Percentiles rank a stretch among this genome's conserved stretches.
phyloP scores from a whole-genome alignment of 345 rosid genomes.

The Salix purpurea region DNA sequence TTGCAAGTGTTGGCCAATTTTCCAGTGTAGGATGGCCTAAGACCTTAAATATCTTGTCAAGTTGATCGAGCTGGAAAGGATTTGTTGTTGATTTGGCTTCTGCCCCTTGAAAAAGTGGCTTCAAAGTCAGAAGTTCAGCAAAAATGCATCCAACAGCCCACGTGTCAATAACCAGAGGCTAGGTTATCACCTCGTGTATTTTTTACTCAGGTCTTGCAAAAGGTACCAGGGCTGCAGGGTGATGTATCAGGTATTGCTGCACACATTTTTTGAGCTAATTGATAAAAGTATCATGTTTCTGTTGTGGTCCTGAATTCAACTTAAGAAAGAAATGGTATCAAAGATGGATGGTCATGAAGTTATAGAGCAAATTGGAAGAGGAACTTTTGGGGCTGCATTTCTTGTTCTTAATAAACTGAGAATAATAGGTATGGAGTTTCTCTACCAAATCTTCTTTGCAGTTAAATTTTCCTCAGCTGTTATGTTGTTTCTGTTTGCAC shows the following conservation, averaged over 20 bases:
- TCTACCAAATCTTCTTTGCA: neutral
- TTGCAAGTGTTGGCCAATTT: constrained; percentile 83
- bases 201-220: neutral
- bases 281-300: neutral
- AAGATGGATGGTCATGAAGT: constrained; percentile 44
- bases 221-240: neutral
- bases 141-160: constrained; percentile 99
- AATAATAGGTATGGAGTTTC: constrained; percentile 26
- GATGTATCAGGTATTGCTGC: neutral
- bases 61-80: constrained; percentile 95
- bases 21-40: constrained; percentile 90
- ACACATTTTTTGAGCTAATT: constrained; percentile 1
- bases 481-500: neutral
- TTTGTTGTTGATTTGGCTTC: constrained; percentile 79
- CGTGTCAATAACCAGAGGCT: constrained; percentile 53
- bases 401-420: constrained; percentile 42
- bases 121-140: constrained; percentile 83
- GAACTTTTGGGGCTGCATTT: constrained; percentile 49
- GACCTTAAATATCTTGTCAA: constrained; percentile 96
- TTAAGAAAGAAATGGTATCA: no score
- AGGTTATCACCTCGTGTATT: neutral
- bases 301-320: no score
- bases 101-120: constrained; percentile 24
- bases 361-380: constrained; percentile 53
- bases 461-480: neutral